Conservation (phyloP, 192 early-diverging fungal species). For the Thoreauomyces humboldtii region DNA sequence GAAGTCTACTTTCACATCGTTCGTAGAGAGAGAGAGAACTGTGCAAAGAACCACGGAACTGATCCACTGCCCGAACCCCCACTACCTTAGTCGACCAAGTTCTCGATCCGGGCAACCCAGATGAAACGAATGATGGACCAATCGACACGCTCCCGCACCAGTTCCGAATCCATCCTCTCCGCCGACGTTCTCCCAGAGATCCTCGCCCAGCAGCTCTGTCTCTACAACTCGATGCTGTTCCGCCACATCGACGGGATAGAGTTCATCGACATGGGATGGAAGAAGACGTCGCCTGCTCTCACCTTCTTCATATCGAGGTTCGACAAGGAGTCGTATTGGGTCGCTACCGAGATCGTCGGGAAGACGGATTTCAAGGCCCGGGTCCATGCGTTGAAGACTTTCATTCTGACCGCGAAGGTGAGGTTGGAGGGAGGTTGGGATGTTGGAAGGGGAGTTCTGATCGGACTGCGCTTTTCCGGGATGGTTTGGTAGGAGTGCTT, state of each 20-base stretch:
- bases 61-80: too few species aligned
- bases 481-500: conserved; percentile 17
- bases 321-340: conserved; percentile 59
- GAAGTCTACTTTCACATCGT: too few species aligned
- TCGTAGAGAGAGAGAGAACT: too few species aligned
- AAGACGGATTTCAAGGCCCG: conserved; percentile 49
- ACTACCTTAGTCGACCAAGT: too few species aligned
- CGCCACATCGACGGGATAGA: conserved; percentile 56
- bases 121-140: conserved; percentile 5
- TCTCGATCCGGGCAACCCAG: neutral
- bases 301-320: conserved; percentile 53
- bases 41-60: too few species aligned
- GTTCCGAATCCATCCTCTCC: neutral
- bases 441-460: too few species aligned
- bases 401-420: conserved; percentile 47
- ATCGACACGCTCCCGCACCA: neutral
- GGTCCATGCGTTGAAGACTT: conserved; percentile 34
- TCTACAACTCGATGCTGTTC: conserved; percentile 52
- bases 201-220: conserved; percentile 47
- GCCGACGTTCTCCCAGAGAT: conserved; percentile 34
- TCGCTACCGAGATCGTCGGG: conserved; percentile 49
- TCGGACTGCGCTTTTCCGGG: too few species aligned
- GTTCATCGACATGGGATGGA: conserved; percentile 54
- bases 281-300: conserved; percentile 42
- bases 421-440: too few species aligned